phyloP scores from a whole-genome alignment of 495 filamentous ascomycete genomes.

The Evernia prunastri region DNA sequence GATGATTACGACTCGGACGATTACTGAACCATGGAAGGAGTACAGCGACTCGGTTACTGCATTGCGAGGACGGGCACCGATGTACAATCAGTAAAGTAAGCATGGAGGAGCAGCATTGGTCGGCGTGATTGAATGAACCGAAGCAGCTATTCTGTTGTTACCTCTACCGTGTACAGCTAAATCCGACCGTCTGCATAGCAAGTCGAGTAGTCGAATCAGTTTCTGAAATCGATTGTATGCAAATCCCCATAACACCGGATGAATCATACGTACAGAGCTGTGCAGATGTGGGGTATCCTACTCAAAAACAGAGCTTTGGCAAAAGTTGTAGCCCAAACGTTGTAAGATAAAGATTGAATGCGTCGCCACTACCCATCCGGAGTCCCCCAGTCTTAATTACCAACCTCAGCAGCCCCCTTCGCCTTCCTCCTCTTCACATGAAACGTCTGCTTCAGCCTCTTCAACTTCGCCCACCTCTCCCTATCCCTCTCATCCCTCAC shows the following conservation, averaged over 20 bases:
- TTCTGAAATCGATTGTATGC: too few species aligned
- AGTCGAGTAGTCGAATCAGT: background rate
- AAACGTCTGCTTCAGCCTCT: slow-evolving; percentile 43
- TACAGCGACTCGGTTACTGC: background rate
- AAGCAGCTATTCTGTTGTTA: background rate
- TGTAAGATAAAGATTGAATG: too few species aligned
- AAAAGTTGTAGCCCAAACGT: too few species aligned
- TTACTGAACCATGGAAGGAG: slow-evolving; percentile 25
- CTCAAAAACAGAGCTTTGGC: too few species aligned
- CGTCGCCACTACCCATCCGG: background rate
- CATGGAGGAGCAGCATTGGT: background rate
- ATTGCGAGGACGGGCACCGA: background rate
- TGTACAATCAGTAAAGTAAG: background rate
- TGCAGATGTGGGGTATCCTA: too few species aligned
- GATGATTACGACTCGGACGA: slow-evolving; percentile 50
- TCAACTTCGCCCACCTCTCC: slow-evolving; percentile 48
- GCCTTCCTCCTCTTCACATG: slow-evolving; percentile 33
- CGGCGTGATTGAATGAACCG: background rate
- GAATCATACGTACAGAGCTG: too few species aligned
- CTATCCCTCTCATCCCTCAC: slow-evolving; percentile 38
- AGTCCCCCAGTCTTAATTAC: too few species aligned
- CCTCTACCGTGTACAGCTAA: too few species aligned
- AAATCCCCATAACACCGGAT: too few species aligned
- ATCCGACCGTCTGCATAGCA: background rate
- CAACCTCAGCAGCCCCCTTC: slow-evolving; percentile 1